These are phyloP conservation scores for Diplodia seriata DNA, from an alignment of 2,329 filamentous ascomycete species.

Conservation along the genomic window DNA sequence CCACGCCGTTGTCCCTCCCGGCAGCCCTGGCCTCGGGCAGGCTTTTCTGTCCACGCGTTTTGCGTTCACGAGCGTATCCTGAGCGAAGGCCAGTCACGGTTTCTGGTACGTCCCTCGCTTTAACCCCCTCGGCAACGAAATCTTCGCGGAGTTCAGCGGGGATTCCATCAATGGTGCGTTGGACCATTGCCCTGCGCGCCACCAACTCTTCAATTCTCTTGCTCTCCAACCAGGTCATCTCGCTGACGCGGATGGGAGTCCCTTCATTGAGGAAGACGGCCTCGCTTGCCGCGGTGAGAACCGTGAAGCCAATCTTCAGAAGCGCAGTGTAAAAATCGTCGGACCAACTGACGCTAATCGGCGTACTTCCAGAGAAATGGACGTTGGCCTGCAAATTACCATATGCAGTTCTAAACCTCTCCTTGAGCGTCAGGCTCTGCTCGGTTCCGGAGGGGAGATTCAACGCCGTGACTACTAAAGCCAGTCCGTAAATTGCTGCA, in stretches of 20 bases:
- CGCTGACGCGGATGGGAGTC: slow-evolving; percentile 72
- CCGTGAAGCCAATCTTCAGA: slow-evolving; percentile 82
- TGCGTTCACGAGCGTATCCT: slow-evolving; percentile 73
- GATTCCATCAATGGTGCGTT: slow-evolving; percentile 46
- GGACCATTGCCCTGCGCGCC: slow-evolving; percentile 49
- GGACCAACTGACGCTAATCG: slow-evolving; percentile 78
- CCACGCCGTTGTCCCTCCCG: slow-evolving; percentile 68
- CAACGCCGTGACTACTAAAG: slow-evolving; percentile 76
- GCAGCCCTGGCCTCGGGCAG: slow-evolving; percentile 41
- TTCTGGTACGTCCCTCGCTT: slow-evolving; percentile 44
- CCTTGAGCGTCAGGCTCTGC: slow-evolving; percentile 55
- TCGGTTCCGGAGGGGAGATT: slow-evolving; percentile 63
- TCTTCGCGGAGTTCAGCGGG: slow-evolving; percentile 53
- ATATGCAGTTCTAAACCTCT: slow-evolving; percentile 75
- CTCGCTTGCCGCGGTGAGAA: slow-evolving; percentile 91
- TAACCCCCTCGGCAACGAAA: slow-evolving; percentile 47
- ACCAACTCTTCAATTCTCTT: slow-evolving; percentile 82
- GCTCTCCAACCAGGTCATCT: slow-evolving; percentile 90
- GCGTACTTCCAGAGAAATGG: slow-evolving; percentile 70
- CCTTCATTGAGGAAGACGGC: slow-evolving; percentile 96
- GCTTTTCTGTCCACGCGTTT: slow-evolving; percentile 61
- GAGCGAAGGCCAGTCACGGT: slow-evolving; percentile 44
- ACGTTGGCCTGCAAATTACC: slow-evolving; percentile 92
- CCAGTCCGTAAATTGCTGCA: slow-evolving; percentile 76
- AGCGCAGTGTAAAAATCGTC: slow-evolving; percentile 97